Evolutionary conservation across 2,329 filamentous ascomycete genomes (phyloP).

Genomic region (Helotiales sp.): DNA sequence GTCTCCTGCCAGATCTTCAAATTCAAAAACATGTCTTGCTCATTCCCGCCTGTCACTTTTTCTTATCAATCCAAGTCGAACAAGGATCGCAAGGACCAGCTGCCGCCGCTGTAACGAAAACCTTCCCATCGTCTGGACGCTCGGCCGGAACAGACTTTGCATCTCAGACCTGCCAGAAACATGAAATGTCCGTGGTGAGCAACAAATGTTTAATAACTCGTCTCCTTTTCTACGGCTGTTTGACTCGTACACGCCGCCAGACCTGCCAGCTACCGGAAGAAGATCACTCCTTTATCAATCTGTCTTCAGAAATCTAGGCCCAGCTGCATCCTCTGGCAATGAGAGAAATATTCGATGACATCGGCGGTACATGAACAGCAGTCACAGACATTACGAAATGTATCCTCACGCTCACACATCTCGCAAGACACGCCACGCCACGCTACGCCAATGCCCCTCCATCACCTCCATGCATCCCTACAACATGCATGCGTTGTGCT

Average conservation of each 20-base stretch:
- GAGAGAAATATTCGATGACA: not conserved
- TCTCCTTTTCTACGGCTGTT: not conserved
- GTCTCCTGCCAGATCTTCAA: not conserved
- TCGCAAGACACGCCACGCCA: not conserved
- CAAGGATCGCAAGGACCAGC: slow-evolving; percentile 20
- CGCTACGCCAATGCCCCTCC: not conserved
- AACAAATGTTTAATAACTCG: not conserved
- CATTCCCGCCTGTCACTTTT: slow-evolving; percentile 5
- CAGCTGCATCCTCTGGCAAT: not conserved
- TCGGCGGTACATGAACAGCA: not conserved
- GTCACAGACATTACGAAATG: not conserved
- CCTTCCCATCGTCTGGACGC: slow-evolving; percentile 3
- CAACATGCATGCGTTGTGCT: slow-evolving; percentile 19
- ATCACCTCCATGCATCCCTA: slow-evolving; percentile 4
- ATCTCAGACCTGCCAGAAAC: slow-evolving; percentile 23
- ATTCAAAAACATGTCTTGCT: not conserved
- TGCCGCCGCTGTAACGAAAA: slow-evolving; percentile 8
- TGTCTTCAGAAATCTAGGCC: not conserved
- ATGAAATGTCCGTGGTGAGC: slow-evolving; percentile 17
- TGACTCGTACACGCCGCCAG: not conserved
- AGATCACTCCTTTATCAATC: not conserved
- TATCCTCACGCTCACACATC: not conserved
- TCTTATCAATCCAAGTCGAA: slow-evolving; percentile 1
- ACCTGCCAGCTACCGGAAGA: not conserved
- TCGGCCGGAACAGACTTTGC: slow-evolving; percentile 3